These are phyloP conservation scores for Vachellia collinsii DNA, from an alignment of 306 rosid species.

Conservation along the genomic window DNA sequence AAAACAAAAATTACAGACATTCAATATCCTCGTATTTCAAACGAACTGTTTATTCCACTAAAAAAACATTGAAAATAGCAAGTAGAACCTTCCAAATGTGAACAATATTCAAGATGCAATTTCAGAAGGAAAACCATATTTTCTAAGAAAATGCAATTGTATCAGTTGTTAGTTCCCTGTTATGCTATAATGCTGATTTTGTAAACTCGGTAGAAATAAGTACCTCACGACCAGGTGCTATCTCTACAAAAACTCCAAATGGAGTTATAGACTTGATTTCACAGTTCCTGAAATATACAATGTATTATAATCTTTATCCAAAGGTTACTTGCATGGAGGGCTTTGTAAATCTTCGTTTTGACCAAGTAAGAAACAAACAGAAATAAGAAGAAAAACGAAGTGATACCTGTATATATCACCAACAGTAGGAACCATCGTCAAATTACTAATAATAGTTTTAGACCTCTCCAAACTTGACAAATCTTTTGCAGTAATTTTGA, in stretches of 20 bases:
- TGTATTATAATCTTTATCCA: constrained; percentile 12
- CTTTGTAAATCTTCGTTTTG: neutral
- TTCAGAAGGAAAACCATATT: constrained; percentile 12
- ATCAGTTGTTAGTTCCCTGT: neutral
- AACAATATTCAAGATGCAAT: constrained; percentile 1
- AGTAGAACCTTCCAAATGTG: constrained; percentile 5
- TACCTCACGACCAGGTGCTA: constrained; percentile 98
- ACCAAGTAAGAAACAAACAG: constrained; percentile 31
- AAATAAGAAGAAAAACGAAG: constrained; percentile 21
- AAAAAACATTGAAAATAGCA: constrained; percentile 5
- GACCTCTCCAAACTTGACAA: constrained; percentile 80
- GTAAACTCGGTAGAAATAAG: constrained; percentile 37
- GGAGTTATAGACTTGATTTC: constrained; percentile 82
- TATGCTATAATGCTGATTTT: constrained; percentile 25
- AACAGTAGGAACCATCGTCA: constrained; percentile 87
- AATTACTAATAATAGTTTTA: constrained; percentile 74
- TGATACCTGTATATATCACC: constrained; percentile 91
- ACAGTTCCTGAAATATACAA: constrained; percentile 64
- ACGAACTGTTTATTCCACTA: constrained; percentile 22
- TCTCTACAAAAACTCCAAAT: constrained; percentile 93
- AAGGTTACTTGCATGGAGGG: constrained; percentile 1
- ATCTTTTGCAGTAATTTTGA: constrained; percentile 85
- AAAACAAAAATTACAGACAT: constrained; percentile 15
- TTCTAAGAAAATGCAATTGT: constrained; percentile 15
- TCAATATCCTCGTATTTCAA: constrained; percentile 13